Percentiles rank a stretch among this genome's conserved stretches.
Evolutionary conservation across 768 basidiomycete genomes (phyloP).

Genomic region (Rhizopogon rudus): DNA sequence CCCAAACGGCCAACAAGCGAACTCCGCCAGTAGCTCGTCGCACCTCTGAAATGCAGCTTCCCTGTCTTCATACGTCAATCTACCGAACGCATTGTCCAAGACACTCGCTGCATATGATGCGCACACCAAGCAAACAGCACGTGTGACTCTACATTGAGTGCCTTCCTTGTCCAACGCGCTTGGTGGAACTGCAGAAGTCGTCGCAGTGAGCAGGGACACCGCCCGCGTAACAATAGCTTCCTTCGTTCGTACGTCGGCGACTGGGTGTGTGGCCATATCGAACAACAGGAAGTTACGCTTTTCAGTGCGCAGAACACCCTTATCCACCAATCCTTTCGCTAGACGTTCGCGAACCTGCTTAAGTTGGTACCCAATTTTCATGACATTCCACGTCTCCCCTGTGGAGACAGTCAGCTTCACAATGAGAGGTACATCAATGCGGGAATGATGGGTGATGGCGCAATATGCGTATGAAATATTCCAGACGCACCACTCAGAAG

Average conservation of each 20-base stretch:
- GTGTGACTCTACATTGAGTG: constrained; percentile 71
- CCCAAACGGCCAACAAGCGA: constrained; percentile 86
- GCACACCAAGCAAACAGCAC: constrained; percentile 84
- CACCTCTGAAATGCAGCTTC: constrained; percentile 92
- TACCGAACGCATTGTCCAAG: constrained; percentile 87
- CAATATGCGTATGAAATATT: background rate
- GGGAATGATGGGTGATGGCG: background rate
- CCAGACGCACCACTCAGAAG: constrained; percentile 76
- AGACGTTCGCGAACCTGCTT: constrained; percentile 98
- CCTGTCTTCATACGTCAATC: constrained; percentile 87
- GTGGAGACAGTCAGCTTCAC: constrained; percentile 1
- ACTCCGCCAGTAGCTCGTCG: constrained; percentile 92
- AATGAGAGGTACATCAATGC: background rate
- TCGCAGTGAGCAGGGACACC: constrained; percentile 73
- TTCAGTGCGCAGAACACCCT: constrained; percentile 97
- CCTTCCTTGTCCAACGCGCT: constrained; percentile 71
- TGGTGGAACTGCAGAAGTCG: constrained; percentile 75
- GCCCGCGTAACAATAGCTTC: constrained; percentile 77
- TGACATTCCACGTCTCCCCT: constrained; percentile 99
- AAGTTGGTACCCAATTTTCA: constrained; percentile 99
- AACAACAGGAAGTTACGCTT: constrained; percentile 98
- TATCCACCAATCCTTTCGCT: constrained; percentile 96
- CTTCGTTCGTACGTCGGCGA: constrained; percentile 89
- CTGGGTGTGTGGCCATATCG: constrained; percentile 99
- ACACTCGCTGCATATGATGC: constrained; percentile 94